phyloP scores from a whole-genome alignment of 2,329 filamentous ascomycete species.

The Pseudovirgaria hyperparasitica region DNA sequence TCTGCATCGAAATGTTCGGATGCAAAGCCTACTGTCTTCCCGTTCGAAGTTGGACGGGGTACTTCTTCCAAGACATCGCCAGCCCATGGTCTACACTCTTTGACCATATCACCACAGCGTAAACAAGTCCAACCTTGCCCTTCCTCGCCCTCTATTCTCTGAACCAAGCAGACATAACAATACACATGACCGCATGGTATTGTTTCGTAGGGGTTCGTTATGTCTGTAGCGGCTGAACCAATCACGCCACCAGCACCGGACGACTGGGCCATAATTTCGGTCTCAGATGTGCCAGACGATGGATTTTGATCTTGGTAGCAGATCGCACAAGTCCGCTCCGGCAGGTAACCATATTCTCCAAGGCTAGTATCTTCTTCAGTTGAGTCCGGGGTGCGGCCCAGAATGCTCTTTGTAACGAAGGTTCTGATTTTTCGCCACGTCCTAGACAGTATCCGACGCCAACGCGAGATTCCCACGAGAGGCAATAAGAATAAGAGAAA shows the following conservation, averaged over 20 bases:
- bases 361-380: conserved; percentile 34
- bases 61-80: conserved; percentile 64
- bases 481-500: conserved; percentile 96
- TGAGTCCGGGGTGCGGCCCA: conserved; percentile 28
- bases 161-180: conserved; percentile 91
- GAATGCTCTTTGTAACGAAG: conserved; percentile 36
- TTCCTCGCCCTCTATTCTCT: conserved; percentile 79
- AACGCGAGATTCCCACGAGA: conserved; percentile 85
- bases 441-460: conserved; percentile 78
- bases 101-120: conserved; percentile 71
- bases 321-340: conserved; percentile 89
- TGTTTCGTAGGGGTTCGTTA: conserved; percentile 92
- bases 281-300: conserved; percentile 49
- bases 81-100: conserved; percentile 79
- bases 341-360: conserved; percentile 74
- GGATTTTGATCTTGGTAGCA: conserved; percentile 92
- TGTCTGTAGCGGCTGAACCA: conserved; percentile 79
- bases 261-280: conserved; percentile 52
- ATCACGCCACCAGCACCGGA: conserved; percentile 60
- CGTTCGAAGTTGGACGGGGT: conserved; percentile 8
- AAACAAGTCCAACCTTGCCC: conserved; percentile 90
- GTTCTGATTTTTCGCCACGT: conserved; percentile 73
- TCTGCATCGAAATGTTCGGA: too few species aligned
- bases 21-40: conserved; percentile 9
- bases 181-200: conserved; percentile 85